These are phyloP conservation scores for Acrasis kona DNA, from an alignment of 78 protist genomes.

Conservation along the genomic window DNA sequence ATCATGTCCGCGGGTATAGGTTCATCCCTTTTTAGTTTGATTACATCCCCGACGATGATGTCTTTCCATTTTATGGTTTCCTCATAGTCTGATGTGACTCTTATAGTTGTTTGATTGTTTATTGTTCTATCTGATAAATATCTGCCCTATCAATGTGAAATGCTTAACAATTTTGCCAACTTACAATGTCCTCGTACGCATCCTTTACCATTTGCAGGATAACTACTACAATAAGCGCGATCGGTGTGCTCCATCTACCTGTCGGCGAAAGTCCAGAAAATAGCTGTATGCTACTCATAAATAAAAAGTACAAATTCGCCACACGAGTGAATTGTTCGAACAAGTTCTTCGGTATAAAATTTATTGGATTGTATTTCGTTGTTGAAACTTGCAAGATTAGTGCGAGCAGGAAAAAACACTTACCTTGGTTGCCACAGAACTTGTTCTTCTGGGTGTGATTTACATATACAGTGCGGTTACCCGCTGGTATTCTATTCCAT, in stretches of 20 bases:
- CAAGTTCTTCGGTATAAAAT: slow-evolving; percentile 20
- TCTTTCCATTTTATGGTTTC: background rate
- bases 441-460: too few relatives aligned
- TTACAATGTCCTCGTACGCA: background rate
- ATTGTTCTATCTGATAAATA: background rate
- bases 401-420: too few relatives aligned
- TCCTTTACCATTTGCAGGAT: background rate
- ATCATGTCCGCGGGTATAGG: slow-evolving; percentile 78
- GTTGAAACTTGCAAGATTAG: too few relatives aligned
- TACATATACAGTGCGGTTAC: too few relatives aligned
- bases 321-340: slow-evolving; percentile 37
- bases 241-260: background rate
- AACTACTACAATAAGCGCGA: background rate
- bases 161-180: slow-evolving; percentile 14
- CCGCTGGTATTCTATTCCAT: too few relatives aligned
- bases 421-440: too few relatives aligned
- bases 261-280: background rate
- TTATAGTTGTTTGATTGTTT: background rate
- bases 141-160: slow-evolving; percentile 35
- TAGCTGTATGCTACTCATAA: slow-evolving; percentile 5
- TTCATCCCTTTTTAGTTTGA: background rate
- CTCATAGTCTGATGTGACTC: background rate
- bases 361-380: slow-evolving; percentile 45
- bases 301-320: slow-evolving; percentile 19
- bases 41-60: background rate